phyloP scores from a whole-genome alignment of 208 protist genomes.

The Leishmania major region DNA sequence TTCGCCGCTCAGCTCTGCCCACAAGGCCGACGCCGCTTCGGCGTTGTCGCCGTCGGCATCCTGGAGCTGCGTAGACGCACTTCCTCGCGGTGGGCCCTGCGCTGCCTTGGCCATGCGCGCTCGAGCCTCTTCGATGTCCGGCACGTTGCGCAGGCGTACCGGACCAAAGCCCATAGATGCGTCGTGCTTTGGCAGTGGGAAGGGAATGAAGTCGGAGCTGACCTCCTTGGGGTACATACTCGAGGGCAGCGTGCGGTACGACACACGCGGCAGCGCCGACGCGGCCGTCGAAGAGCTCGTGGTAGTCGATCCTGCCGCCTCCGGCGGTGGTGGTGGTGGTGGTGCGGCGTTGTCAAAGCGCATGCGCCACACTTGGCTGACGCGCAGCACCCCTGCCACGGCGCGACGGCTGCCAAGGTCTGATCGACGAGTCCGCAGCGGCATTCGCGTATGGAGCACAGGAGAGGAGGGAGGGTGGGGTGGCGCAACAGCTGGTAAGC shows the following conservation, averaged over 20 bases:
- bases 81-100: not conserved
- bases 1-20: conserved; percentile 10
- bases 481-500: not conserved
- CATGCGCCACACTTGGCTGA: conserved; percentile 31
- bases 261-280: conserved; percentile 17
- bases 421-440: conserved; percentile 4
- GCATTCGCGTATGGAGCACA: not conserved
- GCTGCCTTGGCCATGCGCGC: conserved; percentile 30
- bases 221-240: conserved; percentile 80
- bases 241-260: conserved; percentile 41
- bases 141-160: conserved; percentile 74
- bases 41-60: not conserved
- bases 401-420: not conserved
- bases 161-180: conserved; percentile 77
- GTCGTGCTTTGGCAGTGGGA: conserved; percentile 87
- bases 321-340: conserved; percentile 3
- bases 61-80: not conserved
- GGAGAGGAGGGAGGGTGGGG: not conserved
- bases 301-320: not conserved
- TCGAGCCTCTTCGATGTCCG: conserved; percentile 65
- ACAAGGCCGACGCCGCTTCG: conserved; percentile 5
- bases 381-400: conserved; percentile 1
- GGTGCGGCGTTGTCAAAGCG: conserved; percentile 39
- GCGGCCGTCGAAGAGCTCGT: not conserved
- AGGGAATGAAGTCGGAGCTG: conserved; percentile 69